phyloP scores from a whole-genome alignment of 768 basidiomycete genomes.

The Tulasnella sp. region DNA sequence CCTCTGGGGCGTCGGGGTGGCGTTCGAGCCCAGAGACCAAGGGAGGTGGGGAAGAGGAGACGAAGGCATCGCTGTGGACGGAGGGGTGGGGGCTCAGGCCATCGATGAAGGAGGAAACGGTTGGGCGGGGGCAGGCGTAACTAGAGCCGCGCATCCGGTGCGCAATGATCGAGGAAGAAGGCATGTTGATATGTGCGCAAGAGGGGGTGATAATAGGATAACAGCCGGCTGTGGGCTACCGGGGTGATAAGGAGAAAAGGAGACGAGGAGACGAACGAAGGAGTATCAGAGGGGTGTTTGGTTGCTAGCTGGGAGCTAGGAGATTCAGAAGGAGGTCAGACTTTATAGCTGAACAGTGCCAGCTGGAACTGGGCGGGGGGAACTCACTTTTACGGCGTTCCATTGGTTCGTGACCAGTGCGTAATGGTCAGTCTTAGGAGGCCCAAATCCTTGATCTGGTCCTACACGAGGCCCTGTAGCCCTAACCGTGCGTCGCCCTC shows the following conservation, averaged over 20 bases:
- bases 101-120: constrained; percentile 10
- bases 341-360: too few species aligned
- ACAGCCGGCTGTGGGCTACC: neutral
- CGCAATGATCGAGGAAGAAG: constrained; percentile 11
- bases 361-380: too few species aligned
- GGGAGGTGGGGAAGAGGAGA: constrained; percentile 2
- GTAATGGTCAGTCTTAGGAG: too few species aligned
- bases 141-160: neutral
- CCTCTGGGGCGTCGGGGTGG: constrained; percentile 9
- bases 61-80: neutral
- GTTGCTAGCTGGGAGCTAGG: neutral
- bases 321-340: neutral
- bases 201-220: neutral
- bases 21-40: constrained; percentile 7
- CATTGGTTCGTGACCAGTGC: too few species aligned
- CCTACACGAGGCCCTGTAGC: too few species aligned
- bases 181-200: neutral
- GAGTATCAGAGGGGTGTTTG: neutral
- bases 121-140: neutral
- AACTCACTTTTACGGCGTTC: too few species aligned
- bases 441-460: too few species aligned
- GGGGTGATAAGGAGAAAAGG: neutral
- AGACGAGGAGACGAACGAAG: neutral
- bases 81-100: constrained; percentile 8
- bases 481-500: too few species aligned